A percentile compares a stretch with the other conserved stretches of the same genome.
Evolutionary conservation across 768 basidiomycete species (phyloP).

Genomic region (Calocybe gangraenosa): DNA sequence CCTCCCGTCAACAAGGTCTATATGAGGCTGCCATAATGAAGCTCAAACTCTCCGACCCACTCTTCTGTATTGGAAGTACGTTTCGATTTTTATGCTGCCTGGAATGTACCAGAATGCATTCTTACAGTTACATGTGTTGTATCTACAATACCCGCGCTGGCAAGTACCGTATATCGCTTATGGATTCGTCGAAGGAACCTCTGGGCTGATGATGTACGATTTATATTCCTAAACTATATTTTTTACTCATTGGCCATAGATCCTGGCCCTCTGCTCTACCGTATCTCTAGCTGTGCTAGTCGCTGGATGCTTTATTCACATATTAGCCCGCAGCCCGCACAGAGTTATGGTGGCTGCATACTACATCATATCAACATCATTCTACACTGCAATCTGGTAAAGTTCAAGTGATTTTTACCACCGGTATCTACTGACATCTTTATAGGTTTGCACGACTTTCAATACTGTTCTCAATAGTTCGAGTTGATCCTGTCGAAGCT

Average conservation of each 20-base stretch:
- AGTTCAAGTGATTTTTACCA: neutral
- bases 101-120: no score
- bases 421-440: neutral
- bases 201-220: conserved; percentile 33
- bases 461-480: conserved; percentile 51
- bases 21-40: neutral
- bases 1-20: no score
- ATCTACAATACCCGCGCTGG: conserved; percentile 28
- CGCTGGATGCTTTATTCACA: conserved; percentile 23
- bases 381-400: conserved; percentile 39
- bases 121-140: conserved; percentile 28
- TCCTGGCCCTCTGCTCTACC: conserved; percentile 26
- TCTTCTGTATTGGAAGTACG: conserved; percentile 7
- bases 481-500: conserved; percentile 37
- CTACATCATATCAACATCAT: conserved; percentile 31
- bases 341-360: conserved; percentile 22
- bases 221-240: neutral
- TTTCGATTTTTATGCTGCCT: conserved; percentile 1
- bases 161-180: conserved; percentile 27
- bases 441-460: conserved; percentile 44
- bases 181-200: conserved; percentile 25
- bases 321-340: conserved; percentile 15
- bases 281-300: conserved; percentile 23
- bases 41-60: conserved; percentile 4
- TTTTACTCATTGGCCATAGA: conserved; percentile 11